Percentiles rank a stretch among this genome's conserved stretches.
Conservation (phyloP, 192 early-diverging fungal genomes). For the Entomortierella chlamydospora region DNA sequence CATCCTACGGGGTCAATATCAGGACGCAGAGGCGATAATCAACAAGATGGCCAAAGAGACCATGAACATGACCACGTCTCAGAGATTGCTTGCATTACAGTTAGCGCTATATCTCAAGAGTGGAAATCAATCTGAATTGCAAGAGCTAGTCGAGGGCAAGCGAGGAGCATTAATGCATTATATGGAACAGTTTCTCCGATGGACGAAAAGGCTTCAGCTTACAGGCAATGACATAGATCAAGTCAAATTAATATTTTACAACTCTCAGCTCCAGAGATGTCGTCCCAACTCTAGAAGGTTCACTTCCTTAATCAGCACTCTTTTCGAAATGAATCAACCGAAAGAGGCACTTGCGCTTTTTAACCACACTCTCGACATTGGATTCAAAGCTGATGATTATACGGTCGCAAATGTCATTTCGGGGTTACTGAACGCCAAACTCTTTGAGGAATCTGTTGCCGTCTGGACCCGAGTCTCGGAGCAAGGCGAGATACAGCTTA, state of each 20-base stretch:
- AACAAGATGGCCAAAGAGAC: conserved; percentile 5
- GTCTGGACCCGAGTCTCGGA: conserved; percentile 14
- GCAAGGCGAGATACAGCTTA: not conserved
- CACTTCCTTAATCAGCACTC: conserved; percentile 9
- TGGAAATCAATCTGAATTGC: conserved; percentile 4
- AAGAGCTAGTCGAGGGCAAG: conserved; percentile 4
- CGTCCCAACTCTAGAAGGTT: conserved; percentile 30
- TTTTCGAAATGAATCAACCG: conserved; percentile 2
- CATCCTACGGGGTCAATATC: conserved; percentile 28
- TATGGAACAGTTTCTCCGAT: conserved; percentile 30
- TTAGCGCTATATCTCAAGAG: conserved; percentile 44
- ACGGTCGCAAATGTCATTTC: conserved; percentile 27
- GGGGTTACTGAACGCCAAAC: conserved; percentile 20
- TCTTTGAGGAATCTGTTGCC: conserved; percentile 9
- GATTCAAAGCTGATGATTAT: conserved; percentile 13
- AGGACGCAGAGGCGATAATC: conserved; percentile 15
- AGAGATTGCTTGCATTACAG: conserved; percentile 11
- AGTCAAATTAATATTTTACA: conserved; percentile 9
- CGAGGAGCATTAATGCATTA: not conserved
- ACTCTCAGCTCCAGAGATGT: conserved; percentile 8
- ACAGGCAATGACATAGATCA: conserved; percentile 8
- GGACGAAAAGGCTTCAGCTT: conserved; percentile 39
- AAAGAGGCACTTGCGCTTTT: conserved; percentile 20
- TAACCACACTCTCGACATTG: conserved; percentile 42
- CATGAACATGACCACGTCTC: not conserved